Base-by-base conservation (phyloP, 2,329 filamentous ascomycete genomes). In the Colletotrichum eleusines region DNA sequence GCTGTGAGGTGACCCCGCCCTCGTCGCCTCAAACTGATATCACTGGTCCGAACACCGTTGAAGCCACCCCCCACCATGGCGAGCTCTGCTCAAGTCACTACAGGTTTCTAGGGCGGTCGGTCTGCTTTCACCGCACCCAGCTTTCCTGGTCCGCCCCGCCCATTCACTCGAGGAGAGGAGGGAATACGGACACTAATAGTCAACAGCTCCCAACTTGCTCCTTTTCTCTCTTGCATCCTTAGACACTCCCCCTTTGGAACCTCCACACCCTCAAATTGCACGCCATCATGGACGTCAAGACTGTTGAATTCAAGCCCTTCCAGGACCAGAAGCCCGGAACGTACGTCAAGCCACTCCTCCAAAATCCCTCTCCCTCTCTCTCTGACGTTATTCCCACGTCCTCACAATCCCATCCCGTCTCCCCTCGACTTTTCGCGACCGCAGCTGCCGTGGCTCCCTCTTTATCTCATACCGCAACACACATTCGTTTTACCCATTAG, bases 291-390 rank as follows among this genome's bases (percentile, higher is more conserved):
- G 84, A 84, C 75, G 80, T 87, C 83, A 88, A 93, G 83, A 94
- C 92, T 65, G 93, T 98, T 78, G 89, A 92, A 76, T 90, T 97
- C 82, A 90, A 90, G 82, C 90, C 95, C 72, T 98, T 96, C 84
- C 88, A 92, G 74, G 96, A 98, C 88, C 96, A 99, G 89, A 99
- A 99, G 89, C 94, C 95, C 74, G 95, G 95, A 89, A 98, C 95
- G 95, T 98, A 90, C 84, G 95, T 94, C 76, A 75, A 74, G 73
- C 73, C 73, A n/a, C 73, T 74, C 35, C 8, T 26, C 40, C 18
- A 75, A 73, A 68, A 75, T 74, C 71, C 74, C 73, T 74, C 74
- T 14, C 35, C 14, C 33, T 33, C 33, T 33, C 33, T 72, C 57
- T 73, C 68, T 57, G 66, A 60, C 18, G 42, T 48, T 79, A 77